Conservation (phyloP, 2,329 filamentous ascomycete genomes). For the Ophiostoma quercus region DNA sequence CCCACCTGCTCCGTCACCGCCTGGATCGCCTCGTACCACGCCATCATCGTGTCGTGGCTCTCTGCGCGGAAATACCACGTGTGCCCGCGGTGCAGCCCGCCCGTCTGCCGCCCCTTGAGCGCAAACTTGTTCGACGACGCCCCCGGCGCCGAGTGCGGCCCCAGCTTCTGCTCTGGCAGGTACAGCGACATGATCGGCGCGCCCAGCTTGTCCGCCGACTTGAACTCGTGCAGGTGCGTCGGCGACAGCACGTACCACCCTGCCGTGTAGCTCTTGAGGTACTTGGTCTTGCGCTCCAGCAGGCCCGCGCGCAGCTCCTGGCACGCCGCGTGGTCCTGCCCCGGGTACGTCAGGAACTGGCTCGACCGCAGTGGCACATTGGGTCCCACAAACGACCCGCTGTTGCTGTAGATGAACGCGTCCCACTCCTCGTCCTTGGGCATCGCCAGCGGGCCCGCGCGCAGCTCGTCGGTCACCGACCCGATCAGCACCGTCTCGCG, state of each 20-base stretch:
- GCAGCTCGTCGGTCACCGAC: constrained; percentile 71
- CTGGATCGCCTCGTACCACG: constrained; percentile 93
- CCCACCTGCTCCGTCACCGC: constrained; percentile 53
- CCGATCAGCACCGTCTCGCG: constrained; percentile 82
- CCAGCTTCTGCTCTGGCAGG: constrained; percentile 89
- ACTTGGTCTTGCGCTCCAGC: constrained; percentile 97
- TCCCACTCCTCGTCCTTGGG: constrained; percentile 91
- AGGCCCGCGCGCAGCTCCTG: constrained; percentile 84
- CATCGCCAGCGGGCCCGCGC: constrained; percentile 82
- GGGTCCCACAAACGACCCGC: constrained; percentile 84
- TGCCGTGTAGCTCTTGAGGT: constrained; percentile 92
- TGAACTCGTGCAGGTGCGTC: constrained; percentile 97
- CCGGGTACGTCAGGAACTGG: constrained; percentile 85
- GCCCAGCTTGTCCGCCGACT: constrained; percentile 89
- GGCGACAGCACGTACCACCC: constrained; percentile 97
- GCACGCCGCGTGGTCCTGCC: constrained; percentile 75
- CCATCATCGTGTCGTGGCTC: constrained; percentile 89
- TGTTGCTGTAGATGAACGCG: constrained; percentile 67
- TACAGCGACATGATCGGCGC: constrained; percentile 95
- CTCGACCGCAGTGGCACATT: constrained; percentile 69
- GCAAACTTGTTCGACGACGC: constrained; percentile 96
- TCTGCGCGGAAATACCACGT: constrained; percentile 68
- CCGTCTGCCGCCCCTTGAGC: constrained; percentile 91
- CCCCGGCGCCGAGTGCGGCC: constrained; percentile 76
- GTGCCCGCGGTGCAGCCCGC: constrained; percentile 78